phyloP scores from a whole-genome alignment of 768 basidiomycete genomes.

The Hysterangium stoloniferum region DNA sequence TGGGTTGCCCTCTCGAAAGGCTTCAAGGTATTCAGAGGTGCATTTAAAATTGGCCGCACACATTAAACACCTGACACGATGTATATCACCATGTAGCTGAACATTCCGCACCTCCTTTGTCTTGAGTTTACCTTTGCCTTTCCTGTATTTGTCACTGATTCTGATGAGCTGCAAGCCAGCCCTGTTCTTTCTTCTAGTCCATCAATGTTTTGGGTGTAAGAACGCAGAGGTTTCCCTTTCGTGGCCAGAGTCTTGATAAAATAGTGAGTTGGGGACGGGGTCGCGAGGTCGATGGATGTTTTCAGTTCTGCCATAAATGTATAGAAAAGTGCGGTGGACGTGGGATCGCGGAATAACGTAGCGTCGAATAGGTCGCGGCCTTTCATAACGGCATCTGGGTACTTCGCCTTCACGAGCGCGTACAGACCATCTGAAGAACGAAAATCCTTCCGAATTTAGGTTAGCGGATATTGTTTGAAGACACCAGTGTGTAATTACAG shows the following conservation, averaged over 20 bases:
- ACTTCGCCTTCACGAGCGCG: slow-evolving; percentile 78
- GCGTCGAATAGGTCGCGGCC: slow-evolving; percentile 96
- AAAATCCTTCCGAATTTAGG: slow-evolving; percentile 63
- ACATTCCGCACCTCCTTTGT: slow-evolving; percentile 77
- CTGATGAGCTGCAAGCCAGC: slow-evolving; percentile 54
- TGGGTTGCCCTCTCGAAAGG: slow-evolving; percentile 62
- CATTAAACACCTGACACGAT: slow-evolving; percentile 78
- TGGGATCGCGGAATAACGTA: slow-evolving; percentile 78
- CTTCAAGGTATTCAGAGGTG: slow-evolving; percentile 46
- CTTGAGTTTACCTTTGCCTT: slow-evolving; percentile 62
- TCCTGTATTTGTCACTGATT: slow-evolving; percentile 37
- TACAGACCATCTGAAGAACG: slow-evolving; percentile 92
- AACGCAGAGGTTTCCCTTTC: slow-evolving; percentile 78
- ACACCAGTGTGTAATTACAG: slow-evolving; percentile 40
- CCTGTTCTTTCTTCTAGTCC: slow-evolving; percentile 82
- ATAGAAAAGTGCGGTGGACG: slow-evolving; percentile 85
- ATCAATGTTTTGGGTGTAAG: slow-evolving; percentile 98
- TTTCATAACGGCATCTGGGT: slow-evolving; percentile 77
- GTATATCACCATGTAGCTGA: slow-evolving; percentile 91
- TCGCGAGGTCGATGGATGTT: slow-evolving; percentile 67
- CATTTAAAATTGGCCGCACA: slow-evolving; percentile 79
- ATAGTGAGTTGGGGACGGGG: slow-evolving; percentile 78
- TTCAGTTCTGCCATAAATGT: slow-evolving; percentile 92
- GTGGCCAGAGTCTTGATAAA: slow-evolving; percentile 81
- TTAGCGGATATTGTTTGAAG: background rate